Evolutionary conservation across 441 rosid species (phyloP).

Genomic region (Euphorbia schlechtendalii): DNA sequence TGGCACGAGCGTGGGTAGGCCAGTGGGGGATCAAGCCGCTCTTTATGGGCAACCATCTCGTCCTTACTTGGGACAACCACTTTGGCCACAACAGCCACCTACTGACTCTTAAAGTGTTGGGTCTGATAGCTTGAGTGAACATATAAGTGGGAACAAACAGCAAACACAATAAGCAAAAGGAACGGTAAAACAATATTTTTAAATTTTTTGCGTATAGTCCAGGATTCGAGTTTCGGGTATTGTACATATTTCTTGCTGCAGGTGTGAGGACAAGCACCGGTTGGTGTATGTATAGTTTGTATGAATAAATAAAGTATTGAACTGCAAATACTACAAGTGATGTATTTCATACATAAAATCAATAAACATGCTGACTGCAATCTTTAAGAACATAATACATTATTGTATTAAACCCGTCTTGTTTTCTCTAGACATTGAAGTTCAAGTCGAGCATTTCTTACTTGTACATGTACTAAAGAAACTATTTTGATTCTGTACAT

Average conservation of each 20-base stretch:
- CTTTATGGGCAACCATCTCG: constrained; percentile 34
- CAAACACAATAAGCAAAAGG: too few species aligned
- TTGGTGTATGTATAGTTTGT: too few species aligned
- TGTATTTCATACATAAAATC: neutral
- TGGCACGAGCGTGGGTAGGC: constrained; percentile 41
- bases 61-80: constrained; percentile 33
- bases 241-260: constrained; percentile 13
- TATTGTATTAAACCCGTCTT: too few species aligned
- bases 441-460: too few species aligned
- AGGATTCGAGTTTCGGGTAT: constrained; percentile 1
- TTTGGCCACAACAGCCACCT: constrained; percentile 45
- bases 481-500: neutral
- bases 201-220: too few species aligned
- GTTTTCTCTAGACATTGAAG: neutral
- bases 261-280: too few species aligned
- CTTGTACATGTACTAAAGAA: neutral
- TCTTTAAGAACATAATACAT: neutral
- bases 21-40: constrained; percentile 39
- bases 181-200: too few species aligned
- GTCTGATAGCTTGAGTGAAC: too few species aligned
- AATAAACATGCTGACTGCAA: neutral
- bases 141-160: too few species aligned
- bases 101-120: constrained; percentile 29
- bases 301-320: too few species aligned
- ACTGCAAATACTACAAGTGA: too few species aligned